Percentiles rank a stretch among this genome's conserved stretches.
phyloP scores from a whole-genome alignment of 1,284 basidiomycete genomes.

The Pterula multifida region DNA sequence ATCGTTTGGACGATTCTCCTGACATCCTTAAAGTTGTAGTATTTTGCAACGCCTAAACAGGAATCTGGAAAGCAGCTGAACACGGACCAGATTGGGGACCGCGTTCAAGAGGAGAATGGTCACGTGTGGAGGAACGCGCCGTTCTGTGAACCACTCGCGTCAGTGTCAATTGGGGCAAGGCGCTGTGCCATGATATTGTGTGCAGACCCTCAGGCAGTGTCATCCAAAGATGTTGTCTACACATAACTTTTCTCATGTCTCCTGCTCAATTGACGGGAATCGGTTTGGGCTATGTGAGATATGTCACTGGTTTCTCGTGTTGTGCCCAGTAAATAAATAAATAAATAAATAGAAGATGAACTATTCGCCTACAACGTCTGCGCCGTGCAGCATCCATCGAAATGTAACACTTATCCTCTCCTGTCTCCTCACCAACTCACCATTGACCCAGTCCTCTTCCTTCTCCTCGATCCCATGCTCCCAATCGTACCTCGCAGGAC shows the following conservation, averaged over 20 bases:
- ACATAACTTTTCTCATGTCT: too few species aligned
- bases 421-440: conserved; percentile 28
- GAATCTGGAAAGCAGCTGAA: neutral
- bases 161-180: too few species aligned
- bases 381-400: conserved; percentile 66
- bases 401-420: conserved; percentile 70
- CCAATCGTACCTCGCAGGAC: conserved; percentile 62
- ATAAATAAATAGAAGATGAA: too few species aligned
- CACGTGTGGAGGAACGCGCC: neutral
- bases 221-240: too few species aligned
- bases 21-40: conserved; percentile 18
- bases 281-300: too few species aligned
- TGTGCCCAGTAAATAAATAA: too few species aligned
- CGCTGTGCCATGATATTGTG: too few species aligned
- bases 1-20: conserved; percentile 27
- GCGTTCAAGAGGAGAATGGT: neutral
- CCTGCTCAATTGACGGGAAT: too few species aligned
- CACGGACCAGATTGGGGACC: neutral
- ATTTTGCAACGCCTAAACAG: too few species aligned
- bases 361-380: conserved; percentile 51
- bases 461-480: conserved; percentile 51
- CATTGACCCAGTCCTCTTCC: conserved; percentile 32
- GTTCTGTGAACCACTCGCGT: too few species aligned
- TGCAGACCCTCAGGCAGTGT: too few species aligned
- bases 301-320: too few species aligned